Conservation (phyloP, 129 eudicot genomes). For the Erigeron canadensis region DNA sequence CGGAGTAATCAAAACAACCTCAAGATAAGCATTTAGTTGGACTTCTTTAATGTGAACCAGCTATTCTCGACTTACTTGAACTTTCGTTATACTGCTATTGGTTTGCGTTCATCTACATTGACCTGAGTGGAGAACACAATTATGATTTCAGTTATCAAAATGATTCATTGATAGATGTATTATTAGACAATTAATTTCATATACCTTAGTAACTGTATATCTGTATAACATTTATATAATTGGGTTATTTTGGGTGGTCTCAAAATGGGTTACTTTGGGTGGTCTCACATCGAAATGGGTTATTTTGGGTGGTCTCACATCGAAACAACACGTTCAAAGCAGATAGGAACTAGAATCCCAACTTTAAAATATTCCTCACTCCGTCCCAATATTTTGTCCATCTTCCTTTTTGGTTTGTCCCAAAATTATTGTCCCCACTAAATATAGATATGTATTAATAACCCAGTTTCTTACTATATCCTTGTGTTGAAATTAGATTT, state of each 20-base stretch:
- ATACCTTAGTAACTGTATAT: background rate
- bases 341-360: too few relatives aligned
- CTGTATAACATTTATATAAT: background rate
- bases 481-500: too few relatives aligned
- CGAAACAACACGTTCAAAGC: too few relatives aligned
- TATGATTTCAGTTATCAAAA: background rate
- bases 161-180: background rate
- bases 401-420: too few relatives aligned
- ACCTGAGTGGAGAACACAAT: constrained; percentile 14
- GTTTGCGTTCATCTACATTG: constrained; percentile 31
- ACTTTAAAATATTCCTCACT: too few relatives aligned
- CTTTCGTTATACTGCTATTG: constrained; percentile 29
- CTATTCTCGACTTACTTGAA: background rate
- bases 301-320: background rate
- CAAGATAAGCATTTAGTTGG: background rate
- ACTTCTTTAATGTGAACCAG: background rate
- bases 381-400: too few relatives aligned
- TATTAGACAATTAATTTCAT: background rate
- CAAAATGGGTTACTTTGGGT: background rate
- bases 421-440: too few relatives aligned
- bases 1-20: constrained; percentile 8
- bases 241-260: background rate
- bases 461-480: too few relatives aligned
- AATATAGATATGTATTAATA: too few relatives aligned
- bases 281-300: background rate